phyloP scores from a whole-genome alignment of 305 asterid genomes.

The Solanum hybrid region DNA sequence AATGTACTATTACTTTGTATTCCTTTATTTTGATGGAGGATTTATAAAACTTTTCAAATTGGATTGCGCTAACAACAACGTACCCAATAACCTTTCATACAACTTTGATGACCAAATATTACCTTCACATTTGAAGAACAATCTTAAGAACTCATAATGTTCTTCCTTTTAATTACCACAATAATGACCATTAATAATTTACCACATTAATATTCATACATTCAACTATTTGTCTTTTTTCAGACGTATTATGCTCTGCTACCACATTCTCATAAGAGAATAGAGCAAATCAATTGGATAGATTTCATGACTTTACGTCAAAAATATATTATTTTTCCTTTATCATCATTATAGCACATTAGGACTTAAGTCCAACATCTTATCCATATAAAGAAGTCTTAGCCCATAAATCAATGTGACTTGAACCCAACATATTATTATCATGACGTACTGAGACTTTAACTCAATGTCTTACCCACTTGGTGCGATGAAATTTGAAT shows the following conservation, averaged over 20 bases:
- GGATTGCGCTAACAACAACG: neutral
- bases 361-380: neutral
- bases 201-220: neutral
- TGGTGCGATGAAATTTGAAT: neutral
- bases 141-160: neutral
- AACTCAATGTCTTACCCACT: neutral
- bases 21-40: neutral
- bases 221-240: neutral
- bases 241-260: neutral
- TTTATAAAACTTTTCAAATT: neutral
- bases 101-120: neutral
- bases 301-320: neutral
- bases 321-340: neutral
- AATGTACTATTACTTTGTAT: neutral
- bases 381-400: neutral
- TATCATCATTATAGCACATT: neutral
- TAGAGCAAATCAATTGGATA: neutral
- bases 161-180: neutral
- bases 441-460: neutral
- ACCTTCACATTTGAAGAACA: neutral
- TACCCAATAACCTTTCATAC: neutral
- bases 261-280: neutral
- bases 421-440: neutral
- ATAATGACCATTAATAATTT: neutral
- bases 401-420: neutral